Evolutionary conservation across 768 basidiomycete species (phyloP).

Genomic region (Hemileccinum impolitum): DNA sequence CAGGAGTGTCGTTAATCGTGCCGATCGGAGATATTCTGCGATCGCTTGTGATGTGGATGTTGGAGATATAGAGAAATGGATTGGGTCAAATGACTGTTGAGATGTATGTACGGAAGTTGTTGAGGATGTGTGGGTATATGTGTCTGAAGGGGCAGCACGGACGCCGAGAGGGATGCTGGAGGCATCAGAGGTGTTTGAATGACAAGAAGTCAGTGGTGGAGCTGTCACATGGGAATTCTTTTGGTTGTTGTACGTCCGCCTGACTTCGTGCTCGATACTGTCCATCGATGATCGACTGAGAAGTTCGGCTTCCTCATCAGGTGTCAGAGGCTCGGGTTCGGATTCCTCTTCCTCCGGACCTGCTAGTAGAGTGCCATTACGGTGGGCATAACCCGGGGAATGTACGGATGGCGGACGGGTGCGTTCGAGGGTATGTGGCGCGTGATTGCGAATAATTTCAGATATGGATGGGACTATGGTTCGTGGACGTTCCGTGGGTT

Average conservation of each 20-base stretch:
- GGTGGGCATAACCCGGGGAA: slow-evolving; percentile 47
- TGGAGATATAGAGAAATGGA: slow-evolving; percentile 42
- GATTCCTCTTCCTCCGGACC: slow-evolving; percentile 52
- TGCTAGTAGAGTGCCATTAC: slow-evolving; percentile 41
- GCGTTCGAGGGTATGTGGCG: slow-evolving; percentile 53
- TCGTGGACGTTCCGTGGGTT: slow-evolving; percentile 36
- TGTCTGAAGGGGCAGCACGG: slow-evolving; percentile 41
- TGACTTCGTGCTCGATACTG: slow-evolving; percentile 82
- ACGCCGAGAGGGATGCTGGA: slow-evolving; percentile 39
- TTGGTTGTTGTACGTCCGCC: slow-evolving; percentile 64
- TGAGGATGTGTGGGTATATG: slow-evolving; percentile 52
- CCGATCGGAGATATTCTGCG: slow-evolving; percentile 84
- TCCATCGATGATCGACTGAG: slow-evolving; percentile 83
- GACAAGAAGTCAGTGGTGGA: slow-evolving; percentile 23
- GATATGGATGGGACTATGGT: slow-evolving; percentile 75
- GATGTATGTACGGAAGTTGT: slow-evolving; percentile 20
- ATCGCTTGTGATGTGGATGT: slow-evolving; percentile 64
- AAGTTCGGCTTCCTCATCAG: slow-evolving; percentile 60
- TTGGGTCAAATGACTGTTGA: slow-evolving; percentile 25
- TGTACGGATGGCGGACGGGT: slow-evolving; percentile 45
- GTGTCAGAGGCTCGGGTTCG: slow-evolving; percentile 45
- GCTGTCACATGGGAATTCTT: slow-evolving; percentile 27
- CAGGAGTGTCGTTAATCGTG: slow-evolving; percentile 77
- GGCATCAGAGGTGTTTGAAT: slow-evolving; percentile 56
- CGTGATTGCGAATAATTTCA: slow-evolving; percentile 80